Evolutionary conservation across 192 early-diverging fungal genomes (phyloP).

Genomic region (Helicostylum pulchrum): DNA sequence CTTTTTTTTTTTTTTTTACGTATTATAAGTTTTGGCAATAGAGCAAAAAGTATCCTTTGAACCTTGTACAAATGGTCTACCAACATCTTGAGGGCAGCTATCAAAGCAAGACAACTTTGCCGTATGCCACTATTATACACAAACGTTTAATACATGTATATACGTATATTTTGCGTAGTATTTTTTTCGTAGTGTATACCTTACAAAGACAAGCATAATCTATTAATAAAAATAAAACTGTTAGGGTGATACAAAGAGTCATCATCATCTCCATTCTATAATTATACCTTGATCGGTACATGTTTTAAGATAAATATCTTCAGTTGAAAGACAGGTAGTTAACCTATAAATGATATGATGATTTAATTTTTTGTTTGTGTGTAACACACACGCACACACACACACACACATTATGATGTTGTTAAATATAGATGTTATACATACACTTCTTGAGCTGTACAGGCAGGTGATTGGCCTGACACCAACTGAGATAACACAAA

Average conservation of each 20-base stretch:
- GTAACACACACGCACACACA: too few relatives aligned
- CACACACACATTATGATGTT: background rate
- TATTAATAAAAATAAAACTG: slow-evolving; percentile 4
- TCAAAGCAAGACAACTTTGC: slow-evolving; percentile 30
- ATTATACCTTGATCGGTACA: slow-evolving; percentile 19
- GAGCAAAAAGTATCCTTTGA: slow-evolving; percentile 16
- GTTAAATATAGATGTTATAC: background rate
- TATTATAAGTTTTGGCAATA: slow-evolving; percentile 9
- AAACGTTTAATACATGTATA: background rate
- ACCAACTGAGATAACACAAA: background rate
- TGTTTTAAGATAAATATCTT: slow-evolving; percentile 30
- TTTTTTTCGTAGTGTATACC: too few relatives aligned
- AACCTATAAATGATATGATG: background rate
- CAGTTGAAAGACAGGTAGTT: slow-evolving; percentile 16
- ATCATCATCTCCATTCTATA: background rate
- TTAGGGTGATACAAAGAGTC: background rate
- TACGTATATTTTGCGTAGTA: slow-evolving; percentile 4
- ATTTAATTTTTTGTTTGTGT: background rate
- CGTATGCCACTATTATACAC: slow-evolving; percentile 24
- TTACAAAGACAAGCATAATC: slow-evolving; percentile 36
- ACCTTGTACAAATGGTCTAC: slow-evolving; percentile 1
- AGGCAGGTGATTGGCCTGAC: slow-evolving; percentile 13
- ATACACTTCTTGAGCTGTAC: slow-evolving; percentile 26
- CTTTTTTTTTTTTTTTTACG: slow-evolving; percentile 7
- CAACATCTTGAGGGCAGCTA: slow-evolving; percentile 16